Evolutionary conservation across 108 stramenopile genomes (phyloP).

Genomic region (Skeletonema grethae): DNA sequence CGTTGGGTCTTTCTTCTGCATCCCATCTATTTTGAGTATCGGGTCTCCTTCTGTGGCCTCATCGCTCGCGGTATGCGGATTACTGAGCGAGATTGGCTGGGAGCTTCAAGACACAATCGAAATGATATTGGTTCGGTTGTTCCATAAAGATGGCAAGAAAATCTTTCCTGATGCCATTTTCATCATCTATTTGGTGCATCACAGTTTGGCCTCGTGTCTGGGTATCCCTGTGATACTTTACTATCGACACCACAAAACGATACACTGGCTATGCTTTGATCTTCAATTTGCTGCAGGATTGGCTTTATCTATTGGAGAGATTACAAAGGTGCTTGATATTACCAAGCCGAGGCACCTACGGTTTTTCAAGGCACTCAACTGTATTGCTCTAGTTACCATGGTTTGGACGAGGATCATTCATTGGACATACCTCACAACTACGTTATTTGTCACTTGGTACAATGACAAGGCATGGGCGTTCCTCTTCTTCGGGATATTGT

Average conservation of each 20-base stretch:
- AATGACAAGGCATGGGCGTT: slow-evolving; percentile 25
- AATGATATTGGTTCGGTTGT: slow-evolving; percentile 17
- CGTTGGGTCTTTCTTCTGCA: slow-evolving; percentile 23
- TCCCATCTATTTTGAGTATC: slow-evolving; percentile 26
- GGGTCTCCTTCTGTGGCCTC: slow-evolving; percentile 18
- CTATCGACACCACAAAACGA: slow-evolving; percentile 17
- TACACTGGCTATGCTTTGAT: slow-evolving; percentile 44
- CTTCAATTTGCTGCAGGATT: slow-evolving; percentile 30
- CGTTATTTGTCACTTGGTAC: slow-evolving; percentile 17
- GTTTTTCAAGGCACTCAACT: slow-evolving; percentile 26
- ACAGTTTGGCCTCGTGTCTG: slow-evolving; percentile 24
- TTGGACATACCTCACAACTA: slow-evolving; percentile 13
- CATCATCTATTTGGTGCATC: slow-evolving; percentile 20
- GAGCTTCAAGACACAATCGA: slow-evolving; percentile 26
- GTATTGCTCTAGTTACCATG: slow-evolving; percentile 17
- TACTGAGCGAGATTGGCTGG: slow-evolving; percentile 38
- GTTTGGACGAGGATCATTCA: slow-evolving; percentile 28
- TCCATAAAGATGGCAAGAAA: slow-evolving; percentile 19
- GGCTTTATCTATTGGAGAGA: slow-evolving; percentile 7
- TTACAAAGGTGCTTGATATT: slow-evolving; percentile 33
- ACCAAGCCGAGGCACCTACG: slow-evolving; percentile 18
- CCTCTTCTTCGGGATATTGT: slow-evolving; percentile 7
- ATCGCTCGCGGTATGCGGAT: slow-evolving; percentile 20
- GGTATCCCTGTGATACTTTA: slow-evolving; percentile 28
- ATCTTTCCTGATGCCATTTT: slow-evolving; percentile 3